phyloP scores from a whole-genome alignment of 2,329 filamentous ascomycete genomes.

The Clarireedia paspali region DNA sequence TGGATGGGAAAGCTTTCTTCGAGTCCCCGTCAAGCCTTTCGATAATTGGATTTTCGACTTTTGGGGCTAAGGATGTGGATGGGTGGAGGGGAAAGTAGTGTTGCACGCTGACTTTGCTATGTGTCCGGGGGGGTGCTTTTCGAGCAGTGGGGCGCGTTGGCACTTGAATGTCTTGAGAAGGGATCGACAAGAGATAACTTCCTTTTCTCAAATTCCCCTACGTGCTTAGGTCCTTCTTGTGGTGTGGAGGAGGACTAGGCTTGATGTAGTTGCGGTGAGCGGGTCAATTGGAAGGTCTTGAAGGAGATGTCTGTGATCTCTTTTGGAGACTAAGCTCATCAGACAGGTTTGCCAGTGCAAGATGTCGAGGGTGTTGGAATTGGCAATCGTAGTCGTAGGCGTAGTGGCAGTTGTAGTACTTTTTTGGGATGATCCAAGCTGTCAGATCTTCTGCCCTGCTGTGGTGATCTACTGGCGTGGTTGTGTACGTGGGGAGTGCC shows the following conservation, averaged over 20 bases:
- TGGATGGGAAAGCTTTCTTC: too few relatives aligned
- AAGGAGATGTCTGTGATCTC: background rate
- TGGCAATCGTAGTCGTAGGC: background rate
- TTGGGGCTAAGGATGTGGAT: too few relatives aligned
- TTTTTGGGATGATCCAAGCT: conserved; percentile 5
- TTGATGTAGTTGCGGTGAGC: conserved; percentile 4
- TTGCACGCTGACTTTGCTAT: too few relatives aligned
- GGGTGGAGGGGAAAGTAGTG: too few relatives aligned
- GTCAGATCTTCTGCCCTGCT: conserved; percentile 20
- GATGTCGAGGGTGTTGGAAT: conserved; percentile 8
- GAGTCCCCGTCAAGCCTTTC: too few relatives aligned
- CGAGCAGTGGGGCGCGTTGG: conserved; percentile 12
- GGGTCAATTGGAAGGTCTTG: background rate
- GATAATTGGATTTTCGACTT: too few relatives aligned
- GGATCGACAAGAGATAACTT: conserved; percentile 19
- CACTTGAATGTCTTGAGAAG: conserved; percentile 18
- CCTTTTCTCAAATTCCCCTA: conserved; percentile 10
- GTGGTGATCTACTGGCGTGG: conserved; percentile 13
- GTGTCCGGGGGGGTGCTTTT: background rate
- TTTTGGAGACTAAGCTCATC: conserved; percentile 23
- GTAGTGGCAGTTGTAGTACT: background rate
- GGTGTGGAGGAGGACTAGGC: conserved; percentile 9
- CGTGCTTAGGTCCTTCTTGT: conserved; percentile 8
- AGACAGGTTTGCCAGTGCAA: conserved; percentile 15
- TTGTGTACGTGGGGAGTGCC: conserved; percentile 9